A percentile compares a stretch with the other conserved stretches of the same genome.
Conservation (phyloP, 2,329 filamentous ascomycete species). For the Pseudonectria foliicola region DNA sequence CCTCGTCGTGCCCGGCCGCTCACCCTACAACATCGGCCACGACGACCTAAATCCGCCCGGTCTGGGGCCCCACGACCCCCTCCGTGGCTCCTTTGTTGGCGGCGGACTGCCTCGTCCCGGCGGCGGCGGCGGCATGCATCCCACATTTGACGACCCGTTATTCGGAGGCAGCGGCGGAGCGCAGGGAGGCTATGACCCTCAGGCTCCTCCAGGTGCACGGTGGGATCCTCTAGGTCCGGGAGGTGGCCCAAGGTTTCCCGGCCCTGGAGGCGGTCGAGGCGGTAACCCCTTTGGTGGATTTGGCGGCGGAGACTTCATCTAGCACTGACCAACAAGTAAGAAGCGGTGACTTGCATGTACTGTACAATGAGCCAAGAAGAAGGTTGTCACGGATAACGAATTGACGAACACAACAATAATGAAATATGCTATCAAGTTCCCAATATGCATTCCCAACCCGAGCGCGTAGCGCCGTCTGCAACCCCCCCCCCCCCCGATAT, state of each 20-base stretch:
- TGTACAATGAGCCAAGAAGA: neutral
- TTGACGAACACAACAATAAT: neutral
- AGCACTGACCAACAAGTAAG: slow-evolving; percentile 2
- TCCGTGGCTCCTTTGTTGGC: slow-evolving; percentile 60
- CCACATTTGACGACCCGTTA: slow-evolving; percentile 85
- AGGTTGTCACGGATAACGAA: neutral
- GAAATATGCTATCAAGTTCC: neutral
- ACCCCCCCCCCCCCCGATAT: too few relatives aligned
- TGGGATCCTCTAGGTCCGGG: slow-evolving; percentile 83
- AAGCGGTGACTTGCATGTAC: neutral
- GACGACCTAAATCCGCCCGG: slow-evolving; percentile 84
- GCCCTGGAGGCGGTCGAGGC: slow-evolving; percentile 33
- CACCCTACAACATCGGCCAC: slow-evolving; percentile 68
- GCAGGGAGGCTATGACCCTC: slow-evolving; percentile 45
- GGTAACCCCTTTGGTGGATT: slow-evolving; percentile 33
- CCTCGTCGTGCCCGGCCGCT: slow-evolving; percentile 35
- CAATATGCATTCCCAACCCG: too few relatives aligned
- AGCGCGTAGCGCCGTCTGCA: too few relatives aligned
- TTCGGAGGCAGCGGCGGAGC: slow-evolving; percentile 48
- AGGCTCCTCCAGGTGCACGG: slow-evolving; percentile 78
- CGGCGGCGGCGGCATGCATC: slow-evolving; percentile 81
- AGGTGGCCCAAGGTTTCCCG: slow-evolving; percentile 39
- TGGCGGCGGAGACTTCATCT: slow-evolving; percentile 29
- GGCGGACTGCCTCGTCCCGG: slow-evolving; percentile 52
- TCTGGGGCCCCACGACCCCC: slow-evolving; percentile 76